Base-by-base conservation (phyloP, 352 stramenopile species). In the Phytophthora fragariae region DNA sequence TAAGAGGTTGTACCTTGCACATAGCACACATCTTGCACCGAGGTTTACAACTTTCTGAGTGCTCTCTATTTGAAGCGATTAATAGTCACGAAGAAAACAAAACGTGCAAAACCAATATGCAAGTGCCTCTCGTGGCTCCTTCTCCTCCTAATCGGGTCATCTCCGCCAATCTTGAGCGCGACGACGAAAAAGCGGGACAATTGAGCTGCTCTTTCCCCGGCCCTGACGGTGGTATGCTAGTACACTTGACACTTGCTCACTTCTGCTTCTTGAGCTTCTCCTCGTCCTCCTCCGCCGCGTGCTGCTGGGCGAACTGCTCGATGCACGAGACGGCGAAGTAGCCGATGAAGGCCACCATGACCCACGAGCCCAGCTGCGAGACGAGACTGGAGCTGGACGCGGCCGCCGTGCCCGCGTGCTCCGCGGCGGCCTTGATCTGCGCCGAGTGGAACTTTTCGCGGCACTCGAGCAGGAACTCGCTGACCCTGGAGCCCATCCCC, bases 301-400 rank as follows among this genome's bases (percentile, higher is more conserved):
- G 91, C 68, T 97, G 90, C 76, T 97, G 92, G 31, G 92, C 91
- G 66, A 97, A 96, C 73, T 97, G 89, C 76, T 96, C 90, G 59
- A 97, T 92, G 76, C 91, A 97, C 77, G 89, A 97, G 58, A 97
- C 82, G 6, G 92, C 89, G 73, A 97, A 97, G 82, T 94, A 97
- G 19, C 68, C 84, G 52, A 97, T 97, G 68, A 97, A 96, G 35
- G 77, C 73, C 49, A 97, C 86, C 90, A 97, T 97, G 53, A 97
- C 79, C 61, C 79, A 65, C 57, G 88, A 94, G 53, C 90, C 90
- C 37, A 89, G 41, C 68, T 97, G 85, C 37, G 90, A 97, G 27
- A 97, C 91, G 15, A 95, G 58, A 47, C 85, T 92, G 47, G 82
- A 80, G 65, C 82, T 86, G 53, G 77, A 75, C 14, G 69, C 75